Base-by-base conservation (phyloP, 1,139 yeast species). In the Debaryomycetaceae sp. region DNA sequence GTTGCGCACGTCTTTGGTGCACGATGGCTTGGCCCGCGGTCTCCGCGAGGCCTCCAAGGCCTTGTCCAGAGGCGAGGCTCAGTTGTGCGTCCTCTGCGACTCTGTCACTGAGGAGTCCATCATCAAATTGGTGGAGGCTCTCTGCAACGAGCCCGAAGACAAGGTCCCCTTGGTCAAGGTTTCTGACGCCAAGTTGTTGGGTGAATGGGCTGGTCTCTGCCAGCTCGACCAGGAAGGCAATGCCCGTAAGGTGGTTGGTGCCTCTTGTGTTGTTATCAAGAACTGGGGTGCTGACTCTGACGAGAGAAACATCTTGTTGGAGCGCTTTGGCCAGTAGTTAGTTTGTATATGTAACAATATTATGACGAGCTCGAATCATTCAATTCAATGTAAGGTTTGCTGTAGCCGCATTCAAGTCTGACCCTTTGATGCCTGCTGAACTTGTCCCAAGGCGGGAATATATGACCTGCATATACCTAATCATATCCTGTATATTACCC, bases 131-230 rank as follows among this genome's bases (percentile, higher is more conserved):
- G 90, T 92, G 56, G 98, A 92, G 81, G 97, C 97, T 72, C 80
- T 90, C 61, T 87, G 97, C 74, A 85, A 86, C 75, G 95, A 85
- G 70, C 85, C 93, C 61, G 94, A 85, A 63, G 77, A 79, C 69
- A 85, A 85, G 74, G 85, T 90, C 53, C 97, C 98, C 57, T 77
- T 90, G 68, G 82, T 92, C 79, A 90, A 90, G 82, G 97, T 90
- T 53, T 85, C 97, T 53, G 98, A 92, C 64, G 95, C 97, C 62
- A 90, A 90, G 81, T 85, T 85, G 75, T 81, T 90, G 62, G 99
- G 99, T 77, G 97, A 90, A 77, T 90, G 98, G 99, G 98, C 97
- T 59, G 99, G 99, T 79, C 78, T 90, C 55, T 92, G 96, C 75
- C 90, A 86, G 74, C 80, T 90, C 58, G 98, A 90, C 93, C 86